Evolutionary conservation across 148 eudicot genomes (phyloP).

Genomic region (Chenopodium berlandieri): DNA sequence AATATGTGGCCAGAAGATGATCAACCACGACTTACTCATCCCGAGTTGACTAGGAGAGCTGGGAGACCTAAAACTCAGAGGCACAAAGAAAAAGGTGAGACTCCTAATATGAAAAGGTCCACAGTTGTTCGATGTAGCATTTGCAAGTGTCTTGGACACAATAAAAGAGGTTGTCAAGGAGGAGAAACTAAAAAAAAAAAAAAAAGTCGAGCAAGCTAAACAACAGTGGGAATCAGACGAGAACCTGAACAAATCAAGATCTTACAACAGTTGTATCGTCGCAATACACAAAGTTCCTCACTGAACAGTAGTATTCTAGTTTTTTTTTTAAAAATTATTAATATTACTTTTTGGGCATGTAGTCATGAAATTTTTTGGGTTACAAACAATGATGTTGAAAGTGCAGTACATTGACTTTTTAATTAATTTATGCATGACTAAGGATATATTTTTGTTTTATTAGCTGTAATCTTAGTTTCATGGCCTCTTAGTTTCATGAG

Average conservation of each 20-base stretch:
- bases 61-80: neutral
- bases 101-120: neutral
- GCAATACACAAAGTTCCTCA: neutral
- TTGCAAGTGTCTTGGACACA: neutral
- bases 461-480: no score
- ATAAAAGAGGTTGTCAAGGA: neutral
- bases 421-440: no score
- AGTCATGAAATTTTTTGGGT: no score
- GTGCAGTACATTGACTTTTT: no score
- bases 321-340: no score
- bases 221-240: neutral
- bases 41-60: neutral
- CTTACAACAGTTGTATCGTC: neutral
- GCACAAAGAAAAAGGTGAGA: neutral
- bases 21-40: neutral
- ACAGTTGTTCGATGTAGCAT: neutral
- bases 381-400: no score
- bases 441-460: no score
- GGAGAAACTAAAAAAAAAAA: conserved; percentile 3
- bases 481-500: no score
- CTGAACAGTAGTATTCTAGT: neutral
- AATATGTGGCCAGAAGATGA: neutral
- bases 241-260: neutral
- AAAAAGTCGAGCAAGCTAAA: no score
- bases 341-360: no score